These are phyloP conservation scores for Sisymbrium altissimum DNA, from an alignment of 345 rosid genomes.

Conservation along the genomic window DNA sequence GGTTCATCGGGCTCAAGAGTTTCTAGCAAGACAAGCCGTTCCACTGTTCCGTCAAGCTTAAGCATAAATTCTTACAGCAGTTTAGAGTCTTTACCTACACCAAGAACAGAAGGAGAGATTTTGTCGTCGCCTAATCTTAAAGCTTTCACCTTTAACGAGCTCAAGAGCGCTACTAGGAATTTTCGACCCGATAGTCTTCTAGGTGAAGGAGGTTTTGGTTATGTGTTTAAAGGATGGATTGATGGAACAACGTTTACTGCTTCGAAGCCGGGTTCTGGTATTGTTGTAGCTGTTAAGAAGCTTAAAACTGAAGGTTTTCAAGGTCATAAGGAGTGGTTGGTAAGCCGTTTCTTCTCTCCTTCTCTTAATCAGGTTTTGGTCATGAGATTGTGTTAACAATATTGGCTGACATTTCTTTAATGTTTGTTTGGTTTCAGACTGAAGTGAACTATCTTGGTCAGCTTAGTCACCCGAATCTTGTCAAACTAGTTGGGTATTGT, in stretches of 20 bases:
- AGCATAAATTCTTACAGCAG: constrained; percentile 63
- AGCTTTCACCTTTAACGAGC: constrained; percentile 71
- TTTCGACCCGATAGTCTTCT: constrained; percentile 86
- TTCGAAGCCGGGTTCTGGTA: constrained; percentile 80
- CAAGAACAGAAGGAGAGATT: constrained; percentile 91
- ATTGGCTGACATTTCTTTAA: neutral
- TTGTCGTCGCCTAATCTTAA: constrained; percentile 84
- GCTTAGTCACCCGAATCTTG: constrained; percentile 90
- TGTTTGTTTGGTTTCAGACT: constrained; percentile 53
- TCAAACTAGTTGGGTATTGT: constrained; percentile 85
- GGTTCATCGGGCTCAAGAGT: constrained; percentile 51
- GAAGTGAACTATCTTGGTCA: constrained; percentile 97
- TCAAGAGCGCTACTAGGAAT: constrained; percentile 85
- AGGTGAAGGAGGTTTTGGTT: constrained; percentile 98
- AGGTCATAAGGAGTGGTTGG: constrained; percentile 99
- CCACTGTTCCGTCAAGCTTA: constrained; percentile 57
- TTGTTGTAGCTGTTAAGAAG: constrained; percentile 94
- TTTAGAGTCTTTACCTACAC: constrained; percentile 62
- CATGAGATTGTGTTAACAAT: neutral
- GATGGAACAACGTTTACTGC: constrained; percentile 68
- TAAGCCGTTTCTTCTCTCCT: constrained; percentile 27
- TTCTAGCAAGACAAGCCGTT: constrained; percentile 72
- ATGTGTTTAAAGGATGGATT: constrained; percentile 94
- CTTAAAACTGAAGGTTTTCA: constrained; percentile 95
- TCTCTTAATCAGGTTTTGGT: neutral